A percentile compares a stretch with the other conserved stretches of the same genome.
Evolutionary conservation across 306 rosid genomes (phyloP).

Genomic region (Sechiopsis laciniata): DNA sequence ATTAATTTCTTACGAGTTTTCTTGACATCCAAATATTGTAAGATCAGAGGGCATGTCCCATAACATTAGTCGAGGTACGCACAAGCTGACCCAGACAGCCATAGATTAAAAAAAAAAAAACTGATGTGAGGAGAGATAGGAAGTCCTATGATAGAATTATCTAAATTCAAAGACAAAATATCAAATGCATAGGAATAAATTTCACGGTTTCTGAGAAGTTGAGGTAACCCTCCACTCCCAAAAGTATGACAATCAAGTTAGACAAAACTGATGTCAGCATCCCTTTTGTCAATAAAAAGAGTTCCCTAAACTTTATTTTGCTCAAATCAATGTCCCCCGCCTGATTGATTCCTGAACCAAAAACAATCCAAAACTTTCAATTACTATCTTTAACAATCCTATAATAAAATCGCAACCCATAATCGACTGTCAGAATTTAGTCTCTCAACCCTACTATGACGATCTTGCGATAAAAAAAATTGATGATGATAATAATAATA

Average conservation of each 20-base stretch:
- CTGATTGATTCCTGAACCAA: slow-evolving; percentile 12
- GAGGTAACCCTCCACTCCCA: too few relatives aligned
- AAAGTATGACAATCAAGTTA: neutral
- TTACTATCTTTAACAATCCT: neutral
- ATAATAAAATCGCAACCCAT: neutral
- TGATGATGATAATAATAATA: neutral
- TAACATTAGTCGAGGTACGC: too few relatives aligned
- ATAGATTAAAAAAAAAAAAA: too few relatives aligned
- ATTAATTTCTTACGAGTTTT: too few relatives aligned
- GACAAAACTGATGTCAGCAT: slow-evolving; percentile 18
- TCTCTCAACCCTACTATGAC: neutral
- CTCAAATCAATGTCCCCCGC: slow-evolving; percentile 3
- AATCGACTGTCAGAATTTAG: neutral
- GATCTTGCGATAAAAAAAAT: neutral
- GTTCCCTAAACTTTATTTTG: slow-evolving; percentile 4
- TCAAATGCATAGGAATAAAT: neutral
- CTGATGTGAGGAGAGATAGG: neutral
- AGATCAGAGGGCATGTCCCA: too few relatives aligned
- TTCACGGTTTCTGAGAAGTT: neutral
- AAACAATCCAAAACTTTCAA: neutral
- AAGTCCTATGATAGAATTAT: neutral
- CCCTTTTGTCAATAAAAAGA: neutral
- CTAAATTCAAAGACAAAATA: neutral
- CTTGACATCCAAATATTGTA: too few relatives aligned
- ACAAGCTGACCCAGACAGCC: too few relatives aligned